phyloP scores from a whole-genome alignment of 2,329 filamentous ascomycete genomes.

The Botrytis galanthina region DNA sequence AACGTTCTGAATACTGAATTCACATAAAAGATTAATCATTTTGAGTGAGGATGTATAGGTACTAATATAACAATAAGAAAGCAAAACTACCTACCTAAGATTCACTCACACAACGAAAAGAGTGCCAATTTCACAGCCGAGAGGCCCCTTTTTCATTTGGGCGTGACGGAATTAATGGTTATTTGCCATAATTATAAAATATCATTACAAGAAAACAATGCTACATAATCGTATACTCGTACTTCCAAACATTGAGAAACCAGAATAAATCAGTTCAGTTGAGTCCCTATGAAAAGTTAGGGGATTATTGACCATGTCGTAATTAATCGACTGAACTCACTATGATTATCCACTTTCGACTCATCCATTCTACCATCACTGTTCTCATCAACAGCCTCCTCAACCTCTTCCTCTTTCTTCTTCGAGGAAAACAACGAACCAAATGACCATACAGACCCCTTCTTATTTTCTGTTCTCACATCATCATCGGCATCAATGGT shows the following conservation, averaged over 20 bases:
- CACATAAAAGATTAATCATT: too few species aligned
- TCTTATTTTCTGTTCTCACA: conserved; percentile 6
- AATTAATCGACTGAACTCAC: background rate
- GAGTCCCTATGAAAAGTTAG: conserved; percentile 1
- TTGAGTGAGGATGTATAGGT: too few species aligned
- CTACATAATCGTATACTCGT: background rate
- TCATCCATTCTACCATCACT: conserved; percentile 11
- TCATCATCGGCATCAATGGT: conserved; percentile 20
- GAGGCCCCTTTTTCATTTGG: background rate
- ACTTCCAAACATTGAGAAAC: background rate
- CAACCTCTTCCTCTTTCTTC: background rate
- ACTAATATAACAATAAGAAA: too few species aligned
- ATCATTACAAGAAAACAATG: background rate
- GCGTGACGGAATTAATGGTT: background rate
- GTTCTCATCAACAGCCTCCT: background rate
- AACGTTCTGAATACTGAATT: too few species aligned
- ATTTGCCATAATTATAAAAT: background rate
- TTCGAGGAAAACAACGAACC: background rate
- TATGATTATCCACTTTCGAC: conserved; percentile 11
- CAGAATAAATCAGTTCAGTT: background rate
- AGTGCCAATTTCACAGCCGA: background rate
- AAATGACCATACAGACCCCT: conserved; percentile 10
- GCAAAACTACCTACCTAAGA: background rate
- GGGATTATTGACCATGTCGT: background rate
- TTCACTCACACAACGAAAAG: background rate